These are phyloP conservation scores for Exsudoporus frostii DNA, from an alignment of 768 basidiomycete genomes.

Conservation along the genomic window DNA sequence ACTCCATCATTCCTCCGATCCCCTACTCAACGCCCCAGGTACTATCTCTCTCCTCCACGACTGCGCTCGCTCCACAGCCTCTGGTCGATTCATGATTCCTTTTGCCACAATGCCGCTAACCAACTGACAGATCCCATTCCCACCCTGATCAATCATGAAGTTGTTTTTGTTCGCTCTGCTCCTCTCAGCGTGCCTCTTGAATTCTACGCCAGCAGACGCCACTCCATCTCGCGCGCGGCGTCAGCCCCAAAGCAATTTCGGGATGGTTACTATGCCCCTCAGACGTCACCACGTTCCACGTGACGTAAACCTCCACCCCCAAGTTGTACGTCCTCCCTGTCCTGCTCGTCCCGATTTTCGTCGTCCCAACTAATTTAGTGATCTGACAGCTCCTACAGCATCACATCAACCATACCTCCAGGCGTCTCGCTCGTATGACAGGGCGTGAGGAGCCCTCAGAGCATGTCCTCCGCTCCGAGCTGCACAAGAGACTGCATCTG, in stretches of 20 bases:
- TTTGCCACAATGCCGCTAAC: conserved; percentile 4
- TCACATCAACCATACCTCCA: conserved; percentile 61
- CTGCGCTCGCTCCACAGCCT: conserved; percentile 7
- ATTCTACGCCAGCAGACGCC: conserved; percentile 35
- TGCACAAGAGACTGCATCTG: conserved; percentile 42
- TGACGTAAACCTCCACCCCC: conserved; percentile 37
- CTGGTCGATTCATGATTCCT: conserved; percentile 14
- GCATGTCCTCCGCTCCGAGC: conserved; percentile 42
- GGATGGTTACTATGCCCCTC: conserved; percentile 42
- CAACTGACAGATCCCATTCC: conserved; percentile 5
- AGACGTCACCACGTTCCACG: conserved; percentile 33
- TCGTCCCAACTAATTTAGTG: neutral
- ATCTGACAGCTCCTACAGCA: conserved; percentile 61
- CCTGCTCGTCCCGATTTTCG: neutral
- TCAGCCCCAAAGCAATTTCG: conserved; percentile 13
- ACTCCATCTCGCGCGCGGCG: conserved; percentile 18
- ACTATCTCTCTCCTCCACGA: conserved; percentile 12
- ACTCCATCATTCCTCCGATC: neutral
- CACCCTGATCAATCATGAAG: conserved; percentile 44
- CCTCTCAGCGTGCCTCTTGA: conserved; percentile 51
- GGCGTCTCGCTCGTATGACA: conserved; percentile 67
- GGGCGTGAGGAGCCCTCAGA: conserved; percentile 51
- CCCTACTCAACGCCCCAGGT: conserved; percentile 12
- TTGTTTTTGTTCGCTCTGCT: conserved; percentile 45
- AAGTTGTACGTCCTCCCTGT: conserved; percentile 35